Percentiles rank a stretch among this genome's conserved stretches.
phyloP scores from a whole-genome alignment of 495 filamentous ascomycete genomes.

The Tuber brumale region DNA sequence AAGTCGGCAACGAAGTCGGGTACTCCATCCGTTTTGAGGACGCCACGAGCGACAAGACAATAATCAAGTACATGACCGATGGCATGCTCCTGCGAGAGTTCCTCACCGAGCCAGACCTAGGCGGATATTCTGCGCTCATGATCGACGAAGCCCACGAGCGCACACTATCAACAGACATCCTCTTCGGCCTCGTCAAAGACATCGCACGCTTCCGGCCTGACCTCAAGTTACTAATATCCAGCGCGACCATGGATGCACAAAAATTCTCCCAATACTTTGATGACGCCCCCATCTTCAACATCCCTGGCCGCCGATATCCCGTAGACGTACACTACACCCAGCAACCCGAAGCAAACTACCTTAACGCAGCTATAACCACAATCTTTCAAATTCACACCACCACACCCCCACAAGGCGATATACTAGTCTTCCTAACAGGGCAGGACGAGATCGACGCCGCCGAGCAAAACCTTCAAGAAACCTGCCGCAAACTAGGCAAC shows the following conservation, averaged over 20 bases:
- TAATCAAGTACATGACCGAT: slow-evolving; percentile 96
- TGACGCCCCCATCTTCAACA: slow-evolving; percentile 91
- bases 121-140: slow-evolving; percentile 84
- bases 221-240: slow-evolving; percentile 85
- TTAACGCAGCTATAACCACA: slow-evolving; percentile 84
- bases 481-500: slow-evolving; percentile 69
- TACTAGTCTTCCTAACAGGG: slow-evolving; percentile 82
- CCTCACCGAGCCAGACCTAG: slow-evolving; percentile 78
- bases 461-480: slow-evolving; percentile 72
- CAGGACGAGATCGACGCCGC: slow-evolving; percentile 87
- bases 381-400: slow-evolving; percentile 94
- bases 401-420: slow-evolving; percentile 66
- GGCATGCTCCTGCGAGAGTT: slow-evolving; percentile 93
- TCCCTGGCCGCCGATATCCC: slow-evolving; percentile 82
- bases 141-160: slow-evolving; percentile 97
- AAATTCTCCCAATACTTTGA: slow-evolving; percentile 92
- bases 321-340: slow-evolving; percentile 91
- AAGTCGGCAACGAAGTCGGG: slow-evolving; percentile 85
- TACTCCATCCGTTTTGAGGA: slow-evolving; percentile 97
- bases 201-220: slow-evolving; percentile 79
- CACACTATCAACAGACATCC: slow-evolving; percentile 83
- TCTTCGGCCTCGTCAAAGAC: slow-evolving; percentile 87
- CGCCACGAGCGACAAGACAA: slow-evolving; percentile 83
- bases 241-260: slow-evolving; percentile 89
- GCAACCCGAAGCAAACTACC: slow-evolving; percentile 89